phyloP scores from a whole-genome alignment of 2,329 filamentous ascomycete species.

The Claviceps africana region DNA sequence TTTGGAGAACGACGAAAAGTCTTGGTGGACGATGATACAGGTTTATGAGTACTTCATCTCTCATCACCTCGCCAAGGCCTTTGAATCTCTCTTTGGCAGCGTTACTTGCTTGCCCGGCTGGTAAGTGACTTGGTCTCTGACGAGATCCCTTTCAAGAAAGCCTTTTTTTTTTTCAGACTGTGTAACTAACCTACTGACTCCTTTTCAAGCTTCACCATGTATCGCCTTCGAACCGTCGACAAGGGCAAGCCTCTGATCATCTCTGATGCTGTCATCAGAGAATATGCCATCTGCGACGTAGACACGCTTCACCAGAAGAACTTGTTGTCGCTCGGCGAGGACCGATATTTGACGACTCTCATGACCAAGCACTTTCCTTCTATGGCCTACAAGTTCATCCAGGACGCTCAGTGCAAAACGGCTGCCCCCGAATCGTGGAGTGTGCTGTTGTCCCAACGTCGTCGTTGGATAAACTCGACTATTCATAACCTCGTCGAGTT shows the following conservation, averaged over 20 bases:
- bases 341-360: conserved; percentile 90
- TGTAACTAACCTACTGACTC: conserved; percentile 13
- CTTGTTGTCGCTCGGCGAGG: conserved; percentile 80
- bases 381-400: conserved; percentile 93
- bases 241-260: conserved; percentile 92
- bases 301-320: conserved; percentile 98
- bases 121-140: conserved; percentile 43
- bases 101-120: conserved; percentile 98
- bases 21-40: conserved; percentile 99
- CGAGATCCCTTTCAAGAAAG: not conserved
- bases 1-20: conserved; percentile 85
- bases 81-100: conserved; percentile 93
- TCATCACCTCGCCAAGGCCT: conserved; percentile 90
- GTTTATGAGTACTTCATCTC: conserved; percentile 99
- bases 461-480: conserved; percentile 98
- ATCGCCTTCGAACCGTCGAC: conserved; percentile 84
- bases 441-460: conserved; percentile 89
- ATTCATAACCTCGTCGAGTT: conserved; percentile 92
- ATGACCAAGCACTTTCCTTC: conserved; percentile 96
- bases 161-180: not conserved
- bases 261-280: conserved; percentile 70
- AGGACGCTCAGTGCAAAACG: conserved; percentile 84
- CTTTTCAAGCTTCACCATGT: conserved; percentile 89
- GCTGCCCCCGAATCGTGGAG: conserved; percentile 90
- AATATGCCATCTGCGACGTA: conserved; percentile 79